A percentile compares a stretch with the other conserved stretches of the same genome.
Evolutionary conservation across 352 stramenopile genomes (phyloP).

Genomic region (Phytophthora niederhauseri): DNA sequence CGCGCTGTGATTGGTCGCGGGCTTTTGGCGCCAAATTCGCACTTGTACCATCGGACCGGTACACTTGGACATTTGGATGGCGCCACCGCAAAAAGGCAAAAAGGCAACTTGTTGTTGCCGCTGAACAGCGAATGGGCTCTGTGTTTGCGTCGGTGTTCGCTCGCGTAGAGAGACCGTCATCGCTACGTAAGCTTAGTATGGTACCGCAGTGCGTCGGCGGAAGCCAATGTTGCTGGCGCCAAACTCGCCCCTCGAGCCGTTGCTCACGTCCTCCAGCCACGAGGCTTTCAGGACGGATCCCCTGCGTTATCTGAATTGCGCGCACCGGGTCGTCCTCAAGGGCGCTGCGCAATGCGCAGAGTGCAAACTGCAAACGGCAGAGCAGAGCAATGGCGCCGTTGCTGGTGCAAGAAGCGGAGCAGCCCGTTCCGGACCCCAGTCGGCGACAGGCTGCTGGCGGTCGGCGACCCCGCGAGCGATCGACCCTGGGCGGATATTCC

Average conservation of each 20-base stretch:
- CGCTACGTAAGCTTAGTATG: too few relatives aligned
- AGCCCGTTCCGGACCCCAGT: neutral
- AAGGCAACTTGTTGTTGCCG: neutral
- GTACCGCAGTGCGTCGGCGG: neutral
- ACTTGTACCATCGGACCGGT: neutral
- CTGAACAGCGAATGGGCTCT: conserved; percentile 7
- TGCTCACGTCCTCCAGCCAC: neutral
- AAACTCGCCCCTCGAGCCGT: neutral
- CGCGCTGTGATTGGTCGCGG: neutral
- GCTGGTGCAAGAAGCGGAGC: neutral
- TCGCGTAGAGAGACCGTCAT: neutral
- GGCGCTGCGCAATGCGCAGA: neutral
- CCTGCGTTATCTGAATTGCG: neutral
- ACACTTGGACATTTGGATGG: neutral
- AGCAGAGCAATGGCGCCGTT: neutral
- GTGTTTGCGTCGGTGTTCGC: conserved; percentile 12
- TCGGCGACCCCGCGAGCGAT: neutral
- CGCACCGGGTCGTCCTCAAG: neutral
- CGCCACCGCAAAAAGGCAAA: neutral
- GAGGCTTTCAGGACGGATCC: neutral
- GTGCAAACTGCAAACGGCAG: too few relatives aligned
- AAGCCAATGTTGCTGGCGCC: neutral
- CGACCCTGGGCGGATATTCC: neutral
- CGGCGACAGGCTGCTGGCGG: neutral
- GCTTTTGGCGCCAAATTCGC: neutral